These are phyloP conservation scores for Podospora pseudoanserina DNA, from an alignment of 495 filamentous ascomycete genomes.

Conservation along the genomic window DNA sequence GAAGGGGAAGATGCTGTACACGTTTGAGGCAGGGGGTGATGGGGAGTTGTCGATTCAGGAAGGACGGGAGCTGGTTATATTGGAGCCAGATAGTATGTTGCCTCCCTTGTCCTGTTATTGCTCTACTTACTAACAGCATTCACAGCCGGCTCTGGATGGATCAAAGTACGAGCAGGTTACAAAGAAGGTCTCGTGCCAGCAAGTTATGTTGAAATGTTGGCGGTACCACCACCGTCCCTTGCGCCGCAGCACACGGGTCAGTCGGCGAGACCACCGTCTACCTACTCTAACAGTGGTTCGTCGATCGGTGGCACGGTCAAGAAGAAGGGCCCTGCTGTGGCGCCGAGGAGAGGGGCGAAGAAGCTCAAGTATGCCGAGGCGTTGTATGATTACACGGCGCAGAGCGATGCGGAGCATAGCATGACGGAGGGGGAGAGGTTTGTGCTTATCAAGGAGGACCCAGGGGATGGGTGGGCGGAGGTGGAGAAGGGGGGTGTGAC, in stretches of 20 bases:
- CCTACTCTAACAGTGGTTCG: conserved; percentile 77
- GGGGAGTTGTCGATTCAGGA: conserved; percentile 80
- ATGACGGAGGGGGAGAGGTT: conserved; percentile 92
- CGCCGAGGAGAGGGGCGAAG: conserved; percentile 87
- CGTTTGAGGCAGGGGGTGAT: conserved; percentile 70
- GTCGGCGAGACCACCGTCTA: conserved; percentile 56
- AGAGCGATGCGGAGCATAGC: conserved; percentile 79
- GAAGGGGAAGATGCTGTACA: conserved; percentile 84
- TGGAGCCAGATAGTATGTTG: conserved; percentile 84
- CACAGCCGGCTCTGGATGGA: conserved; percentile 87
- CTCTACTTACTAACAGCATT: conserved; percentile 7
- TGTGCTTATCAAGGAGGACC: conserved; percentile 77
- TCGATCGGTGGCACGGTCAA: conserved; percentile 65
- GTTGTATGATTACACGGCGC: conserved; percentile 84
- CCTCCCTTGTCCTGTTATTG: background rate
- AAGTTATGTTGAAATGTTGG: conserved; percentile 56
- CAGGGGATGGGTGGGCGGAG: conserved; percentile 94
- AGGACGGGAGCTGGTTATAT: conserved; percentile 66
- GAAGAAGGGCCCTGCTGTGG: conserved; percentile 91
- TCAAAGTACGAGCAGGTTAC: conserved; percentile 65
- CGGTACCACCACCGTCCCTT: conserved; percentile 53
- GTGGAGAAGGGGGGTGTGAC: conserved; percentile 86
- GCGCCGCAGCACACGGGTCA: conserved; percentile 50
- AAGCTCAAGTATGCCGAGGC: conserved; percentile 94
- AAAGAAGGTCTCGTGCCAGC: conserved; percentile 83